Conservation (phyloP, 2,329 filamentous ascomycete species). For the Venturia asperata region DNA sequence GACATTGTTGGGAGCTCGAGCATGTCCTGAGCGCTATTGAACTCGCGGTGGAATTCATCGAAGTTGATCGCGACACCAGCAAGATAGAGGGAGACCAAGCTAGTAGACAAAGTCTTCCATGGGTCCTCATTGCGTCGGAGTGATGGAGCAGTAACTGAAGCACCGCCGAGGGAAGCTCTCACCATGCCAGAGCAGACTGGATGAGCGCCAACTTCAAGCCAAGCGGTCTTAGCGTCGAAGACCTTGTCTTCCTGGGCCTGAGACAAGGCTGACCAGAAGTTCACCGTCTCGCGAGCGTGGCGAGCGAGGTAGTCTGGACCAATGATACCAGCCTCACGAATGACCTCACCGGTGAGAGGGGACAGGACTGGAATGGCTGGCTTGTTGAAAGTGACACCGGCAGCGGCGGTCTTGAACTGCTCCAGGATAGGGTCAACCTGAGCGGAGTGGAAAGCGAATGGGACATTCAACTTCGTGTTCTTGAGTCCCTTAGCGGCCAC, state of each 20-base stretch:
- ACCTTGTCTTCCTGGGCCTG: conserved; percentile 51
- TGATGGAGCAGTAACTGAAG: conserved; percentile 51
- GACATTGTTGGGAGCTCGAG: conserved; percentile 61
- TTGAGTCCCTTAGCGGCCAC: conserved; percentile 51
- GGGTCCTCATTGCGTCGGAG: conserved; percentile 55
- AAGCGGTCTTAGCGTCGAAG: conserved; percentile 60
- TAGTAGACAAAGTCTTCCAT: conserved; percentile 57
- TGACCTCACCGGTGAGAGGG: conserved; percentile 55
- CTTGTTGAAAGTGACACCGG: conserved; percentile 49
- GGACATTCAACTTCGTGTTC: conserved; percentile 55
- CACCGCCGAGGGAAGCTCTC: conserved; percentile 53
- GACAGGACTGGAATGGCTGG: conserved; percentile 60
- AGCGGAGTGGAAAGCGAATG: conserved; percentile 60
- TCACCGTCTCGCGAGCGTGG: conserved; percentile 60
- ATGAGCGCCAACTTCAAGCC: conserved; percentile 69
- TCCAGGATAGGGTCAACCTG: conserved; percentile 58
- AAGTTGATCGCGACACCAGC: conserved; percentile 60
- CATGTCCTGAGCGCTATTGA: conserved; percentile 51
- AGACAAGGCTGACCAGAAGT: conserved; percentile 58
- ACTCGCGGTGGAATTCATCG: conserved; percentile 61
- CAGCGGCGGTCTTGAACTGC: conserved; percentile 50
- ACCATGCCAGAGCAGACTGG: conserved; percentile 63
- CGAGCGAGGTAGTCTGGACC: conserved; percentile 56
- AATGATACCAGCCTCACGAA: conserved; percentile 51
- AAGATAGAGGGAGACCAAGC: conserved; percentile 52